Evolutionary conservation across 169 alveolate genomes (phyloP), one percentile per base, ranked within the genome.

Genomic region (Cryptosporidium sp.): DNA sequence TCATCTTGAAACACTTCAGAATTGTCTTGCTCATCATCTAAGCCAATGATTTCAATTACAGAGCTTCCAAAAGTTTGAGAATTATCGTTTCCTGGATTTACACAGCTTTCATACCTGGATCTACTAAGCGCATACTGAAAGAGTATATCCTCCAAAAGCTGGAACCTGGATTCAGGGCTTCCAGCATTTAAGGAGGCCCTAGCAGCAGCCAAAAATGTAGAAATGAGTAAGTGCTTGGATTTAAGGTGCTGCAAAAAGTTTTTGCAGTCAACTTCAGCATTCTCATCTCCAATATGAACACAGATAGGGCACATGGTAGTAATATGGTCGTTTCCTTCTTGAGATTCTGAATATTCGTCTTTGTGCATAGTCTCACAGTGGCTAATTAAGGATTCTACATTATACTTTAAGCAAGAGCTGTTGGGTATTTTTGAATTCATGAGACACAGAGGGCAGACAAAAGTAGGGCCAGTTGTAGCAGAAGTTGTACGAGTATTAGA

Each of bases 281-380:
- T 80, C 41, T 80, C 89, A 65, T 80, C 89, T 31, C 89, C 89
- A 80, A 65, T 65, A 48, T 80, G 89, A 29, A 80, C 89, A 65
- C 89, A 80, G 5, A 80, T 80, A 33, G 89, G 89, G 31, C 89
- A 80, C 89, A 80, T 80, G 14, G 50, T 80, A 3, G 67, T 80
- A 9, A 33, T 48, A 55, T 23, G 18, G 26, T 62, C 67, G 5
- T 26, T 39, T 23, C 23, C 62, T 52, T 52, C 39, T 39, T 65
- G 71, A 10, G 71, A 14, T n/a, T 65, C 50, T n/a, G 48, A 65
- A 21, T 52, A 73, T 9, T 73, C 86, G 37, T 62, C 69, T 55
- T 80, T 59, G 48, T 80, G 89, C 48, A 26, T 45, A 23, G 55
- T 61, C 23, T 80, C 89, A 21, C 89, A 80, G 41, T 80, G 89